Base-by-base conservation (phyloP, 1,284 basidiomycete species). In the Mycena citricolor region DNA sequence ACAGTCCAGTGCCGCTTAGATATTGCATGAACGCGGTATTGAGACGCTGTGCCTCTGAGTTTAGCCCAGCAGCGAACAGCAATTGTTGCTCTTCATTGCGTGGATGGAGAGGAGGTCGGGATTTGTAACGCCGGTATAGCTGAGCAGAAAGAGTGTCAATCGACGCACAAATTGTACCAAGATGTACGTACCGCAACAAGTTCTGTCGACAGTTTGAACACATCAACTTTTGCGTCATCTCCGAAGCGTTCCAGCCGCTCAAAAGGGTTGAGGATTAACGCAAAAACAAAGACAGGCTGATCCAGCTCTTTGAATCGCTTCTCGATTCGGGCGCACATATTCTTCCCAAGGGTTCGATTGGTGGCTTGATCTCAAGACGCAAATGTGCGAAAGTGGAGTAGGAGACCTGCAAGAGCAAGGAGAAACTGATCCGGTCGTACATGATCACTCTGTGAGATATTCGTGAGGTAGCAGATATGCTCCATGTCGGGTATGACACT, bases 261-360 rank as follows among this genome's bases (percentile, higher is more conserved):
- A 37, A 48, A 60, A 1, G 61, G 64, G 43, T 66, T 64, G 23
- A 66, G 44, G 28, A 63, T 31, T 4, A 67, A 47, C 3, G 64
- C 60, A 7, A 60, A 54, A 37, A 68, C 63, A 40, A 68, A 67
- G n/a, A 65, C 42, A 12, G 62, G 59, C 52, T 70, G 66, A 45
- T 70, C 64, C 4, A 61, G 54, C 30, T 62, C 61, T 8, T 39
- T 44, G 62, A 63, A 69, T 6, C 43, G 42, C 29, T 45, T 45
- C 39, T 50, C 43, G 23, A 50, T 38, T 3, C 37, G 47, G 25
- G 29, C 28, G 35, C 47, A 48, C 47, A 48, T 48, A n/a, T 36
- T 39, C 24, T 42, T 14, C 4, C 35, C 35, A n/a, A 47, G 31
- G 5, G 2, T 16, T 8, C 31, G 25, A 14, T 45, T 25, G 17